A percentile compares a stretch with the other conserved stretches of the same genome.
phyloP scores from a whole-genome alignment of 768 basidiomycete genomes.

The Hypholoma fasciculare region DNA sequence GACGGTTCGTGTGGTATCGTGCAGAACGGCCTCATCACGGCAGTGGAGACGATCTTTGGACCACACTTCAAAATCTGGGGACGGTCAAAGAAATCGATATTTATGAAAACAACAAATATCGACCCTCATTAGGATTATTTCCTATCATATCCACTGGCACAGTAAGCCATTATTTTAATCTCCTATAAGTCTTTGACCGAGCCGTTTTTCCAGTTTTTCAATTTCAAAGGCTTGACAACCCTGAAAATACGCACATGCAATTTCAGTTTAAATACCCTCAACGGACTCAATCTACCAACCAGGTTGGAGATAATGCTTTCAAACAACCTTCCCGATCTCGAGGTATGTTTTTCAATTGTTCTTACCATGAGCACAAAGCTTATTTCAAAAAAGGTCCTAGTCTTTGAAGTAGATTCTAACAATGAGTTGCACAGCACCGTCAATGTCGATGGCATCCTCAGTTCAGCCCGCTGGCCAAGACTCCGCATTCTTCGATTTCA shows the following conservation, averaged over 20 bases:
- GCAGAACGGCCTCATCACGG: background rate
- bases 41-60: constrained; percentile 4
- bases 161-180: background rate
- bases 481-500: constrained; percentile 4
- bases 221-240: background rate
- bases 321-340: background rate
- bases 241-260: background rate
- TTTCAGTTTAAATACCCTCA: background rate
- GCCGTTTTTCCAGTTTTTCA: background rate
- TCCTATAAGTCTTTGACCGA: background rate
- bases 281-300: background rate
- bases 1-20: constrained; percentile 8
- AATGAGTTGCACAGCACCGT: background rate
- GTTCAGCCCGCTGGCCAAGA: constrained; percentile 5
- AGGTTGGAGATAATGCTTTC: background rate
- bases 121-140: background rate
- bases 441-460: constrained; percentile 6
- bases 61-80: background rate
- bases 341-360: background rate
- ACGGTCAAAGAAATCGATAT: constrained; percentile 7
- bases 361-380: background rate
- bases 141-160: background rate
- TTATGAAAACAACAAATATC: background rate
- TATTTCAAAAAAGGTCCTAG: background rate
- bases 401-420: background rate